Base-by-base conservation (phyloP, 140 eudicot species). In the Ambrosia hybrid region DNA sequence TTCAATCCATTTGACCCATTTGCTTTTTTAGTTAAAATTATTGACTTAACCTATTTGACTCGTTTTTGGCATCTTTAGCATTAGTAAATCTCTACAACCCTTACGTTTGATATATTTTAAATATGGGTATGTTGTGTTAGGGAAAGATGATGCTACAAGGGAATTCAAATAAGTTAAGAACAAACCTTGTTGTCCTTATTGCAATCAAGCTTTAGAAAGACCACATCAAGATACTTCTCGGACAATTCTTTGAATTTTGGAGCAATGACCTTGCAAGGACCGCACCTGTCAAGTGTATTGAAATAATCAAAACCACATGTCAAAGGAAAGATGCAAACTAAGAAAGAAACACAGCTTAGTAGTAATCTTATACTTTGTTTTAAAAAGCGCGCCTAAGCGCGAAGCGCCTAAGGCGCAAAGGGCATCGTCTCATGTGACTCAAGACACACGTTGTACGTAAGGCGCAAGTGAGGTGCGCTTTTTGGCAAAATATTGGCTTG, bases 241-340 rank as follows among this genome's bases (percentile, higher is more conserved):
- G 97, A 83, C 72, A 91, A 69, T 62, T 75, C 83, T 80, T 91
- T 70, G 66, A 26, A 88, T 78, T 84, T 91, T 46, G 97, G 97
- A 60, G 96, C 97, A 0, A 91, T 88, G 37, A 86, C 80, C 79
- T 91, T 88, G 73, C 97, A 91, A 51, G 97, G 97, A 43, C 93
- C 93, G 56, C 97, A 88, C 97, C 97, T 91, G 41, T 70, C 78
- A 70, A 43, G n/a, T 63, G 26, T 30, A 30, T 59, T 34, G 61
- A 9, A 75, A 75, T 30, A 33, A 43, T 74, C 68, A 75, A 75
- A 43, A 75, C 37, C 49, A 53, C 34, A 60, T 59, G 55, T 17
- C 52, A 21, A 67, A 30, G 43, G n/a, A 12, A 59, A 59, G 41
- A 59, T 11, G 66, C 66, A 59, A 4, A 11, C 15, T 51, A 51